Conservation (phyloP, 805 yeast genomes). For the Candida oleophila region DNA sequence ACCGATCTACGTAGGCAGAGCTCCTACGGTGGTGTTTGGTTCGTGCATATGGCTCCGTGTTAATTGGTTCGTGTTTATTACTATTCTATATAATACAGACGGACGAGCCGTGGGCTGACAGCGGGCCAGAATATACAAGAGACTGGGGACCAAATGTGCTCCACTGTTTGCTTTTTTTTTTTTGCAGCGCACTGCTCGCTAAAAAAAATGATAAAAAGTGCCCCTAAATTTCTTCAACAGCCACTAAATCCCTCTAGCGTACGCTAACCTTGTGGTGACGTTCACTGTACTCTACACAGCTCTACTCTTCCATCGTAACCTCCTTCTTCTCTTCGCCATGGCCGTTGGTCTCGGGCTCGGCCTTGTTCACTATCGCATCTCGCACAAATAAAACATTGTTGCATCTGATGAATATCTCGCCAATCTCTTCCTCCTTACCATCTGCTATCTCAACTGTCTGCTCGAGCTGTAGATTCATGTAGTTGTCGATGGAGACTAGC, state of each 20-base stretch:
- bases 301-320: neutral
- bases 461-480: slow-evolving; percentile 83
- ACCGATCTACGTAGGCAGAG: no score
- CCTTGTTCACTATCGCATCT: slow-evolving; percentile 22
- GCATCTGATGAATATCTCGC: slow-evolving; percentile 85
- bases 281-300: neutral
- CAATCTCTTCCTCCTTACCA: slow-evolving; percentile 44
- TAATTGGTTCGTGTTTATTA: no score
- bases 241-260: neutral
- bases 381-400: slow-evolving; percentile 83
- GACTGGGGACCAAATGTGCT: no score
- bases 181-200: no score
- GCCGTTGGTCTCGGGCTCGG: neutral
- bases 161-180: no score
- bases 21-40: no score
- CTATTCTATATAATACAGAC: neutral
- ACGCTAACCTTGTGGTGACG: neutral
- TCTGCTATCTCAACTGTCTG: slow-evolving; percentile 48
- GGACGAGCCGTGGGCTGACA: no score
- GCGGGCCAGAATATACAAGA: no score
- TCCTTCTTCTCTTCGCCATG: neutral
- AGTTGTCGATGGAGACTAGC: slow-evolving; percentile 79
- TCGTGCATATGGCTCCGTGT: no score
- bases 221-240: no score
- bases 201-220: no score